Base-by-base conservation (phyloP, 345 rosid genomes). In the Brassica juncea region DNA sequence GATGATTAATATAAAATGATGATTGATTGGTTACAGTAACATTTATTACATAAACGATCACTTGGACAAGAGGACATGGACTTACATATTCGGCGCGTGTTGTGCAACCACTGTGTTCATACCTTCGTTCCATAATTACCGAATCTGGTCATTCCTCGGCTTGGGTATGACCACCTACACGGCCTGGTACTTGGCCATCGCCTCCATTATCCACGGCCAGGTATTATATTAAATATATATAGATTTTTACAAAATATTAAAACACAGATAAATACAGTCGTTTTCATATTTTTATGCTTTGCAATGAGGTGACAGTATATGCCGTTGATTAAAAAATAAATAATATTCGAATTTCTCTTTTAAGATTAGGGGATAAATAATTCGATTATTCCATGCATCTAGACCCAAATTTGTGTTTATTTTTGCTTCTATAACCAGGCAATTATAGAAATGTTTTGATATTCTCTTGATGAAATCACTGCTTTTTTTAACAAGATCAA, bases 141-240 rank as follows among this genome's bases (percentile, higher is more conserved):
- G 99, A 34, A 90, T 96, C 59, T 96, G 99, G 99, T 92, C 99
- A 14, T 96, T 96, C 83, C 92, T 96, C 23, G 99, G 99, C 39
- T 92, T 96, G 39, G 94, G 90, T 30, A 96, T 96, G 99, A 96
- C 99, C 81, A 96, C 99, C n/a, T 96, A 93, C 82, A 96, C 99
- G 4, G 99, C 99, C 62, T 96, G 99, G 99, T 96, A 96, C 84
- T 1, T 96, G 62, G 82, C 94, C 86, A 85, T 89, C 8, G 98
- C 98, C 5, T 87, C 99, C 54, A 5, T 96, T 19, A 37, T 83
- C 76, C 89, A 96, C 44, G 99, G 99, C 84, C 98, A 88, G 93
- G 98, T 66, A 65, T 8, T 8, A 1, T 19, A 59, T 59, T 4
- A 30, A 15, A 11, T 23, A 32, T 34, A 2, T 71, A 15, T 11